Evolutionary conservation across 2,329 filamentous ascomycete species (phyloP), one percentile per base, ranked within the genome.

Genomic region (Myriangium duriaei): DNA sequence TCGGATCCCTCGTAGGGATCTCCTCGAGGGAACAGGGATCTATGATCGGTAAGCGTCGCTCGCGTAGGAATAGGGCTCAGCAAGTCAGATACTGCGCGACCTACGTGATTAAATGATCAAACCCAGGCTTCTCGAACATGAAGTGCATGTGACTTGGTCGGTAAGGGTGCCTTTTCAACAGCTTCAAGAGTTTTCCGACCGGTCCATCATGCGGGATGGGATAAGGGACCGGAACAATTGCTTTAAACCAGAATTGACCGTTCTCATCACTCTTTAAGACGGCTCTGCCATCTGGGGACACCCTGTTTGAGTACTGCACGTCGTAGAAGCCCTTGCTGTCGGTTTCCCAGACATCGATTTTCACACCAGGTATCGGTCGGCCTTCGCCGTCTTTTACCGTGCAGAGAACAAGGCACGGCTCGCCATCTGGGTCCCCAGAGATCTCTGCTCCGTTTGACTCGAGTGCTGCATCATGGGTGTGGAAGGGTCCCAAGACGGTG

Each of bases 331-430:
- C 83, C n/a, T 74, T 73, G 42, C 72, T 77, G 55, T 88, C 83
- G 6, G 82, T 85, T 61, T 88, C 82, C 83, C 83, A 91, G 46
- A 91, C 78, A 56, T 91, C 82, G 44, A 88, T 71, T 53, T 77
- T 82, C 18, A 78, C 81, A 33, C 65, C 74, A 1, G 61, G 45
- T 17, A 91, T 64, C 0, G 82, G 76, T 1, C 63, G 65, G 1
- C 80, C 81, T 1, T 59, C 29, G 0, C 71, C 73, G 54, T 85
- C 79, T 44, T 70, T 74, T 40, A 88, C 63, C 0, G 69, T 79
- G 63, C 82, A 86, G n/a, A 85, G 55, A 4, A 81, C 79, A 11
- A 88, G 68, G 45, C 83, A 71, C 0, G 79, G 72, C 47, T 80
- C 71, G 35, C 83, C 83, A 19, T 72, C 62, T 0, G 76, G 71